Evolutionary conservation across 2,329 filamentous ascomycete genomes (phyloP).

Genomic region (Ophiostoma sp.): DNA sequence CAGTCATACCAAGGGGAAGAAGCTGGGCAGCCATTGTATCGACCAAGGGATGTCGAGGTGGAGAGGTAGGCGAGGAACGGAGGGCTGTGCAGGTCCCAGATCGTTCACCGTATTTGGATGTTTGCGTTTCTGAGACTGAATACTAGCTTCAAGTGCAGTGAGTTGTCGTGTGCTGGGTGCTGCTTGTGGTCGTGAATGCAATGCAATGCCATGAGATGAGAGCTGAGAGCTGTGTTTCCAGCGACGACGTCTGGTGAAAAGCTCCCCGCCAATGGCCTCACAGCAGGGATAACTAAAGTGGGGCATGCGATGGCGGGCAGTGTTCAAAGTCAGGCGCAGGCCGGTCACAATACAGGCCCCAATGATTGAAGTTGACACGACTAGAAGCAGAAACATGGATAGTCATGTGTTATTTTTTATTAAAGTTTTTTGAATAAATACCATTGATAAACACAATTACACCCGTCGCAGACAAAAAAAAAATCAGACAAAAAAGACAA

Average conservation of each 20-base stretch:
- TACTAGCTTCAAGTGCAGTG: neutral
- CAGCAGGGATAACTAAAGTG: constrained; percentile 7
- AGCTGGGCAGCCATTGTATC: constrained; percentile 64
- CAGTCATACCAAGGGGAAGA: constrained; percentile 58
- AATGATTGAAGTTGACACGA: neutral
- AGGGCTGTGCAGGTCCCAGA: neutral
- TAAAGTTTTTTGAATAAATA: too few species aligned
- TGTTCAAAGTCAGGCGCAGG: neutral
- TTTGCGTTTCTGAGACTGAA: neutral
- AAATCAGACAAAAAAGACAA: neutral
- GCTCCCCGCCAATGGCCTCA: constrained; percentile 10
- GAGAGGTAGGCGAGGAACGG: neutral
- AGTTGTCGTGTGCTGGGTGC: neutral
- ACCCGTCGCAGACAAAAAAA: too few species aligned
- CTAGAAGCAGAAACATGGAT: too few species aligned
- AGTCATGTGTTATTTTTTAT: too few species aligned
- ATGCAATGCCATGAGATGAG: neutral
- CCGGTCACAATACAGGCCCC: neutral
- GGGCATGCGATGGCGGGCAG: neutral
- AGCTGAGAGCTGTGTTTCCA: constrained; percentile 9
- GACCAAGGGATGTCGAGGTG: constrained; percentile 3
- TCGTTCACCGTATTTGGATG: neutral
- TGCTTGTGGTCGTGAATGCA: neutral
- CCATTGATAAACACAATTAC: too few species aligned
- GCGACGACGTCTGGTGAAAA: constrained; percentile 2